phyloP scores from a whole-genome alignment of 805 yeast genomes.

The Jamesozyma rosinii region DNA sequence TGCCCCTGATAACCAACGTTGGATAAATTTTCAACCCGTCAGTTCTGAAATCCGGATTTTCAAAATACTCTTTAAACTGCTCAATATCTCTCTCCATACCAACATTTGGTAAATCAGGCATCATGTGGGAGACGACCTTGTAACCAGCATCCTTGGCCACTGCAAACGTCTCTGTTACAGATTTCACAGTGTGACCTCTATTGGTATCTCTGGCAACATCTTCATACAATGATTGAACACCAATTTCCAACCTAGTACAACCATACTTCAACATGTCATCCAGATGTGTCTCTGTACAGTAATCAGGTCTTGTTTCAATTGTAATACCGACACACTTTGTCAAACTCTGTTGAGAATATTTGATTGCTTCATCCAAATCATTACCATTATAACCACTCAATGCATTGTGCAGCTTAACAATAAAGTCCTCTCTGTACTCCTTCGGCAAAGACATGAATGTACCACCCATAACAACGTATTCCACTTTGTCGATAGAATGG shows the following conservation, averaged over 20 bases:
- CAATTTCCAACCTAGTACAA: slow-evolving; percentile 92
- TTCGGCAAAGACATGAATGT: slow-evolving; percentile 92
- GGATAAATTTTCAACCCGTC: slow-evolving; percentile 95
- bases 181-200: slow-evolving; percentile 93
- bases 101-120: slow-evolving; percentile 98
- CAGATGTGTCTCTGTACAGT: slow-evolving; percentile 90
- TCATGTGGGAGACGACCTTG: slow-evolving; percentile 96
- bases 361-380: slow-evolving; percentile 82
- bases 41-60: slow-evolving; percentile 92
- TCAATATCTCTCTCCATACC: slow-evolving; percentile 97
- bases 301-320: slow-evolving; percentile 96
- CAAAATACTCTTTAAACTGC: slow-evolving; percentile 93
- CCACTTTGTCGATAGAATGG: slow-evolving; percentile 94
- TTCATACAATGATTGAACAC: slow-evolving; percentile 94
- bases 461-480: slow-evolving; percentile 97
- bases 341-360: slow-evolving; percentile 82
- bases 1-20: slow-evolving; percentile 91
- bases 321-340: slow-evolving; percentile 98
- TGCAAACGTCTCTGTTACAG: slow-evolving; percentile 92
- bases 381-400: slow-evolving; percentile 84
- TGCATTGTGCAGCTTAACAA: slow-evolving; percentile 87
- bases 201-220: slow-evolving; percentile 98
- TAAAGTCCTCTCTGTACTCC: slow-evolving; percentile 83
- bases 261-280: slow-evolving; percentile 95
- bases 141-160: slow-evolving; percentile 97